phyloP scores from a whole-genome alignment of 306 rosid genomes.

The Pueraria montana region DNA sequence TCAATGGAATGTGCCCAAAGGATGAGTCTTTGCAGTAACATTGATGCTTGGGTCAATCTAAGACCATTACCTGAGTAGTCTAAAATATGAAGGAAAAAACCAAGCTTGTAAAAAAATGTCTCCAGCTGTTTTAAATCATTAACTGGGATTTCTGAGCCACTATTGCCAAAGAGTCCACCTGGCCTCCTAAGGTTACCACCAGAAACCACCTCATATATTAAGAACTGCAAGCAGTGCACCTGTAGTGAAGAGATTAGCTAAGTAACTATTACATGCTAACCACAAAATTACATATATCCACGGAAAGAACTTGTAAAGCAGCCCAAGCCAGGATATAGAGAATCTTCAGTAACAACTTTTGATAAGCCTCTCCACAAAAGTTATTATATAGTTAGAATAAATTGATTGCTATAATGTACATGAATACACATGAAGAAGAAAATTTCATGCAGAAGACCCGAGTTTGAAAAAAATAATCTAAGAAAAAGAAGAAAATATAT shows the following conservation, averaged over 20 bases:
- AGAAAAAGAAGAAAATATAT: background rate
- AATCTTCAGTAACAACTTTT: slow-evolving; percentile 31
- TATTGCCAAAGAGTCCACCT: slow-evolving; percentile 97
- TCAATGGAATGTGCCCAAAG: slow-evolving; percentile 37
- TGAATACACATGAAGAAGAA: slow-evolving; percentile 14
- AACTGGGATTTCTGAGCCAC: slow-evolving; percentile 94
- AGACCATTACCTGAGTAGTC: slow-evolving; percentile 84
- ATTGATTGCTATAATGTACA: slow-evolving; percentile 5
- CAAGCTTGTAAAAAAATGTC: slow-evolving; percentile 94
- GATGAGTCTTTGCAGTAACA: slow-evolving; percentile 27
- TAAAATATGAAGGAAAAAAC: slow-evolving; percentile 91
- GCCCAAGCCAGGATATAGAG: slow-evolving; percentile 19
- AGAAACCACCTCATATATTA: slow-evolving; percentile 96
- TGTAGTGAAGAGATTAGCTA: slow-evolving; percentile 55
- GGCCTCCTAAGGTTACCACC: slow-evolving; percentile 99
- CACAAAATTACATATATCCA: slow-evolving; percentile 17
- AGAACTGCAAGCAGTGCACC: slow-evolving; percentile 98
- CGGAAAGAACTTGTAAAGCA: slow-evolving; percentile 37
- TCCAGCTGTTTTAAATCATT: slow-evolving; percentile 92
- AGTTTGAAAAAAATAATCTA: slow-evolving; percentile 28
- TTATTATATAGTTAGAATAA: slow-evolving; percentile 28
- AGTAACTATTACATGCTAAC: slow-evolving; percentile 44
- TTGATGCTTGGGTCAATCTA: slow-evolving; percentile 39
- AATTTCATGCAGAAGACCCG: background rate
- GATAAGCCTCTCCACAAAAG: slow-evolving; percentile 37